phyloP scores from a whole-genome alignment of 768 basidiomycete species.

The Trametes sanguinea region DNA sequence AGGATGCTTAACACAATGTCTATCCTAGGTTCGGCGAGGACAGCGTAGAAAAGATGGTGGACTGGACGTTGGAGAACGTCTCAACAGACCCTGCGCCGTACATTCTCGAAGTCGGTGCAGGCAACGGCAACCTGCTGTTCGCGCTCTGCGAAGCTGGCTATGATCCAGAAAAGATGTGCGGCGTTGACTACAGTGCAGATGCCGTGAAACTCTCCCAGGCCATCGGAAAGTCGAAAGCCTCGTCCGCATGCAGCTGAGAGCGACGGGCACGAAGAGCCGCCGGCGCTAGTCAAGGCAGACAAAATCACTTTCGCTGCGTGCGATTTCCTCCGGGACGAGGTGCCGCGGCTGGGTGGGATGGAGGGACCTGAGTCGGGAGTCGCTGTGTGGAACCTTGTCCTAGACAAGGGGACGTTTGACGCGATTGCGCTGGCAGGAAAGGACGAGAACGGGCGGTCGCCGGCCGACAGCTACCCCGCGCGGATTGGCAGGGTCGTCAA shows the following conservation, averaged over 20 bases:
- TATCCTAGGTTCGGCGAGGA: constrained; percentile 79
- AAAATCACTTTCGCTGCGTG: constrained; percentile 55
- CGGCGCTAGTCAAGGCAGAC: neutral
- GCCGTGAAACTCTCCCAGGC: constrained; percentile 64
- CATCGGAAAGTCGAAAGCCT: constrained; percentile 46
- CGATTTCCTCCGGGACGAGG: constrained; percentile 65
- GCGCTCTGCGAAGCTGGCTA: constrained; percentile 72
- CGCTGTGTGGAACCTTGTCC: constrained; percentile 64
- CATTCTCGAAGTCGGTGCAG: constrained; percentile 77
- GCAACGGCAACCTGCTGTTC: constrained; percentile 78
- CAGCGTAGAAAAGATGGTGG: constrained; percentile 75
- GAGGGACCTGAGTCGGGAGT: constrained; percentile 15
- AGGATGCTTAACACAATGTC: neutral
- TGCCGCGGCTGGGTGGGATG: constrained; percentile 35
- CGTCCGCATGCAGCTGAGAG: neutral
- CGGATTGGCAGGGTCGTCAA: constrained; percentile 59
- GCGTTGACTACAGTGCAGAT: constrained; percentile 77
- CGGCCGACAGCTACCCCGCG: constrained; percentile 59
- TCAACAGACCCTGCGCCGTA: constrained; percentile 46
- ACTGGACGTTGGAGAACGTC: constrained; percentile 62
- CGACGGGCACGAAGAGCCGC: neutral
- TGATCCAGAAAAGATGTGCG: constrained; percentile 48
- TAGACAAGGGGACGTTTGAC: constrained; percentile 91
- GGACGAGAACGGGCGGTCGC: constrained; percentile 52
- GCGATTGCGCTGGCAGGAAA: constrained; percentile 75